Conservation (phyloP, 106 monocot species). For the Dactylorhiza incarnata region DNA sequence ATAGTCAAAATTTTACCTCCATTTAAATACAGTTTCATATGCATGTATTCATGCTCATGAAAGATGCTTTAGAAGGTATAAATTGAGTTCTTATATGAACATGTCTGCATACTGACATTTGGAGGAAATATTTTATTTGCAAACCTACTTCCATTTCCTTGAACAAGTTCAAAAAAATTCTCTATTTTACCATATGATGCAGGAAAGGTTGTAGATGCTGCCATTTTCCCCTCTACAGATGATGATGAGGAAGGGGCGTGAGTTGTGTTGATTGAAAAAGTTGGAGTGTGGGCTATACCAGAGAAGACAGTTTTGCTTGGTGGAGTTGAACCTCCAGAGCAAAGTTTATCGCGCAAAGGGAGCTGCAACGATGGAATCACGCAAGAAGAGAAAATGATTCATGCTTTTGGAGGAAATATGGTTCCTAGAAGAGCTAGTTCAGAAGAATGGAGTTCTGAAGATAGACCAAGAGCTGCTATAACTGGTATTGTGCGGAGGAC, state of each 20-base stretch:
- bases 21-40: no score
- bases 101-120: no score
- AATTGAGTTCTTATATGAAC: no score
- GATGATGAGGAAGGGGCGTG: constrained; percentile 77
- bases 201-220: constrained; percentile 89
- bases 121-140: no score
- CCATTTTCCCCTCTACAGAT: constrained; percentile 58
- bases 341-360: constrained; percentile 80
- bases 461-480: constrained; percentile 32
- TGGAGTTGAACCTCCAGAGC: constrained; percentile 87
- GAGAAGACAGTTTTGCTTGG: constrained; percentile 87
- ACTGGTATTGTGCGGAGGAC: constrained; percentile 30
- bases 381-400: constrained; percentile 58
- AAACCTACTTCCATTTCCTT: no score
- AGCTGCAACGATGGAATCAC: constrained; percentile 55
- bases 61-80: no score
- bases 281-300: constrained; percentile 91
- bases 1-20: no score
- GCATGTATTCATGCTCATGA: no score
- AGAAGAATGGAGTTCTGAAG: constrained; percentile 45
- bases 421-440: constrained; percentile 56
- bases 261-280: constrained; percentile 89
- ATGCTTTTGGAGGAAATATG: constrained; percentile 37
- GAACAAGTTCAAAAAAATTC: no score
- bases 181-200: constrained; percentile 94